Evolutionary conservation across 2,329 filamentous ascomycete species (phyloP), one percentile per base, ranked within the genome.

Genomic region (Clonostachys byssicola): DNA sequence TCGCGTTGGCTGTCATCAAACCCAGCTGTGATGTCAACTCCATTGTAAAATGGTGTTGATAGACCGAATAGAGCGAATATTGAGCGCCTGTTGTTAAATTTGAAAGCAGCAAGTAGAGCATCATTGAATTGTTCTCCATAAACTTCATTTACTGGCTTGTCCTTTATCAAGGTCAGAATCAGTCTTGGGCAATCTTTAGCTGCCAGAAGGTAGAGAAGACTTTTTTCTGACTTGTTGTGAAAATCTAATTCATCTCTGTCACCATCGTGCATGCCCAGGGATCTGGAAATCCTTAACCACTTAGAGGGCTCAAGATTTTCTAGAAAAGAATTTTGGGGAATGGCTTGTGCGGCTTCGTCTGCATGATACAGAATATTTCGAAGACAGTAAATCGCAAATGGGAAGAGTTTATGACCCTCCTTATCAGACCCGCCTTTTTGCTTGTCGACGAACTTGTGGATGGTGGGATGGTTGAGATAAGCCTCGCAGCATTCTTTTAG

Each of bases 341-440:
- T 52, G 2, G 48, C 52, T 13, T 39, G 13, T 13, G 47, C 43
- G 9, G 47, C 47, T 8, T 17, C 5, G 17, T 49, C 38, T 5
- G 47, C 47, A 18, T 49, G 47, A 12, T 45, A 34, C 10, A 49
- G 23, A 2, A 45, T 36, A 34, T 39, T 14, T 16, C 18, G 9
- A 12, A 9, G 12, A 5, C 38, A 38, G 38, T 78, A 78, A 43
- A 68, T 51, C 6, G 81, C 57, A 40, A 81, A 75, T 1, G 74
- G 70, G 46, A 65, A 71, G 12, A 51, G 43, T 40, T 34, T 2
- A 18, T 6, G 18, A 8, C 12, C 18, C 9, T 10, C 57, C 42
- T 68, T 69, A 30, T 53, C 43, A 1, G 1, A 77, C 66, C 39
- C 80, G 65, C 17, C 72, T 64, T 36, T 38, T 45, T 23, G 6